Conservation (phyloP, 371 early-diverging fungal genomes). For the Mycotypha africana region DNA sequence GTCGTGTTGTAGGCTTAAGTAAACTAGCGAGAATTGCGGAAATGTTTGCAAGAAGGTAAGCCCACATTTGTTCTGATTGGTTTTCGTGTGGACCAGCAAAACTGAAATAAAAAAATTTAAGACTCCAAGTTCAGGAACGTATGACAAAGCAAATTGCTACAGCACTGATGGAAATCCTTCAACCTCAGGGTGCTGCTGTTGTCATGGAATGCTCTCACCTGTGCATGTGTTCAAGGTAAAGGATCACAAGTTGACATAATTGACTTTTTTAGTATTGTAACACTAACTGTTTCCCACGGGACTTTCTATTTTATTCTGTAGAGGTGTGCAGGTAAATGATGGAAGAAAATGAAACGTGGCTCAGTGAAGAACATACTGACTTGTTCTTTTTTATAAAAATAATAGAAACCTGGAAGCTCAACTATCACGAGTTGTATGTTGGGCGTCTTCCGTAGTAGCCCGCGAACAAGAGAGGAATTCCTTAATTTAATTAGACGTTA, state of each 20-base stretch:
- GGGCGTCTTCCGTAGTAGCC: conserved; percentile 88
- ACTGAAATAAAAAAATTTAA: conserved; percentile 11
- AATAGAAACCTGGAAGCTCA: conserved; percentile 86
- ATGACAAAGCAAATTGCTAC: conserved; percentile 95
- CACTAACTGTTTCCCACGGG: too few species aligned
- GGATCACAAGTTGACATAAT: too few species aligned
- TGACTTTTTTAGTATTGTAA: too few species aligned
- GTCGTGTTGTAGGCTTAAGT: conserved; percentile 91
- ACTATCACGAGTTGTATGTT: conserved; percentile 96
- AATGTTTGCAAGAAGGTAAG: conserved; percentile 80
- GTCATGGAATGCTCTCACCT: conserved; percentile 90
- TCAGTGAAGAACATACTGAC: too few species aligned
- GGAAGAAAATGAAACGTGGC: not conserved
- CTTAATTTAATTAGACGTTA: conserved; percentile 64
- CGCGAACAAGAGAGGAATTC: conserved; percentile 96
- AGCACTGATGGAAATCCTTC: conserved; percentile 83
- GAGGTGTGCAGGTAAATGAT: conserved; percentile 40
- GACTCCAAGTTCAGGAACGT: conserved; percentile 97
- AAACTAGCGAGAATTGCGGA: conserved; percentile 98
- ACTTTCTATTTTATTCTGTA: too few species aligned
- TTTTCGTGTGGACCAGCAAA: not conserved
- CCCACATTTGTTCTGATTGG: not conserved
- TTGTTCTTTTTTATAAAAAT: too few species aligned
- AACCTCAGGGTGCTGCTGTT: conserved; percentile 97
- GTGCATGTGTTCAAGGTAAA: conserved; percentile 41